These are phyloP conservation scores for Martiniozyma asiatica DNA, from an alignment of 1,139 yeast genomes.

Conservation along the genomic window DNA sequence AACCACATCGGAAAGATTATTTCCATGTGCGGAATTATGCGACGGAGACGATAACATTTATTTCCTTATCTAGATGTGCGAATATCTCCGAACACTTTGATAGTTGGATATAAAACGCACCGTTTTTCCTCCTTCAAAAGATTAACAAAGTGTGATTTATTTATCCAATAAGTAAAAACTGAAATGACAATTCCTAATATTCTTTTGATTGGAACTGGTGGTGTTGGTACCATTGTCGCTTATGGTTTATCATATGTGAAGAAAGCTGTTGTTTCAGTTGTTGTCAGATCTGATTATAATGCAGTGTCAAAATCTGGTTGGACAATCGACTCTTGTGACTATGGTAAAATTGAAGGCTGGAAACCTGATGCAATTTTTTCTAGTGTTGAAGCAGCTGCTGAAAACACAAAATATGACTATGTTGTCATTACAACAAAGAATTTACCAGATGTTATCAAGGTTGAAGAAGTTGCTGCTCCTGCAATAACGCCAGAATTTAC, in stretches of 20 bases:
- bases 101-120: too few species aligned
- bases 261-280: constrained; percentile 34
- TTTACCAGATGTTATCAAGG: constrained; percentile 35
- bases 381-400: constrained; percentile 30
- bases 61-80: too few species aligned
- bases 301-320: constrained; percentile 33
- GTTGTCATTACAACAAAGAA: constrained; percentile 42
- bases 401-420: constrained; percentile 30
- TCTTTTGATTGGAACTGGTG: constrained; percentile 42
- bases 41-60: too few species aligned
- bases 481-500: constrained; percentile 28
- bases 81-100: too few species aligned
- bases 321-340: constrained; percentile 36
- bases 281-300: constrained; percentile 42
- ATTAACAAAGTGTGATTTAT: too few species aligned
- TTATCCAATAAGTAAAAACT: too few species aligned
- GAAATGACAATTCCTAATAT: too few species aligned
- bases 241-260: constrained; percentile 32
- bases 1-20: too few species aligned
- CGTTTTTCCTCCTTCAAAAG: too few species aligned
- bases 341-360: constrained; percentile 38
- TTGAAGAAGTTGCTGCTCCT: constrained; percentile 37
- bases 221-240: constrained; percentile 50
- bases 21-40: too few species aligned
- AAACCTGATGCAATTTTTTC: constrained; percentile 36